Evolutionary conservation across 2,329 filamentous ascomycete genomes (phyloP).

Genomic region (Aureobasidium sp.): DNA sequence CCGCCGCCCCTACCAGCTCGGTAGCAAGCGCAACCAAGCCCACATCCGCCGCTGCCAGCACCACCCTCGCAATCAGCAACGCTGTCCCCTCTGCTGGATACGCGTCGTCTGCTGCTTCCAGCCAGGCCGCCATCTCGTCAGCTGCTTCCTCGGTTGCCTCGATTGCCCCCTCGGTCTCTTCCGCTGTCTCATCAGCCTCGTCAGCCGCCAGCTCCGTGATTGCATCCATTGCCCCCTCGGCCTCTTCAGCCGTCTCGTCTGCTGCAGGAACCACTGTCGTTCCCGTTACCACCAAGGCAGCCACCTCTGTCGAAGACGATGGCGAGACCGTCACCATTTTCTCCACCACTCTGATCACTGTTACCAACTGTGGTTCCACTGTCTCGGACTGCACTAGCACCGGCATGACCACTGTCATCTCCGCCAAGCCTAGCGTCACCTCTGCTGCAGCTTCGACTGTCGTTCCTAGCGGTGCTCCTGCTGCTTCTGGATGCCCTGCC

Average conservation of each 20-base stretch:
- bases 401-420: slow-evolving; percentile 9
- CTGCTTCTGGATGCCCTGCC: slow-evolving; percentile 20
- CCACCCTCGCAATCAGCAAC: slow-evolving; percentile 2
- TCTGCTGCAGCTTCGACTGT: slow-evolving; percentile 5
- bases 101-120: neutral
- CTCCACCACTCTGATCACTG: slow-evolving; percentile 18
- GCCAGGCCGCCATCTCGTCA: slow-evolving; percentile 1
- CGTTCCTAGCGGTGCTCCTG: neutral
- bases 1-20: slow-evolving; percentile 12
- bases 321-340: slow-evolving; percentile 14
- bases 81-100: slow-evolving; percentile 8
- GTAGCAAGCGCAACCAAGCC: slow-evolving; percentile 13
- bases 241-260: slow-evolving; percentile 6
- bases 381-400: slow-evolving; percentile 13
- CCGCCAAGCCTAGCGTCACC: slow-evolving; percentile 9
- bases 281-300: slow-evolving; percentile 4
- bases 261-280: neutral
- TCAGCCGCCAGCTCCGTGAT: neutral
- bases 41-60: neutral
- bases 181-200: slow-evolving; percentile 12
- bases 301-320: slow-evolving; percentile 7
- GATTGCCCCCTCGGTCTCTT: slow-evolving; percentile 16
- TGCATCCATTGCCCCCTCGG: neutral
- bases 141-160: slow-evolving; percentile 10
- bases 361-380: slow-evolving; percentile 16